A percentile compares a stretch with the other conserved stretches of the same genome.
phyloP scores from a whole-genome alignment of 345 rosid species.

The Salix purpurea region DNA sequence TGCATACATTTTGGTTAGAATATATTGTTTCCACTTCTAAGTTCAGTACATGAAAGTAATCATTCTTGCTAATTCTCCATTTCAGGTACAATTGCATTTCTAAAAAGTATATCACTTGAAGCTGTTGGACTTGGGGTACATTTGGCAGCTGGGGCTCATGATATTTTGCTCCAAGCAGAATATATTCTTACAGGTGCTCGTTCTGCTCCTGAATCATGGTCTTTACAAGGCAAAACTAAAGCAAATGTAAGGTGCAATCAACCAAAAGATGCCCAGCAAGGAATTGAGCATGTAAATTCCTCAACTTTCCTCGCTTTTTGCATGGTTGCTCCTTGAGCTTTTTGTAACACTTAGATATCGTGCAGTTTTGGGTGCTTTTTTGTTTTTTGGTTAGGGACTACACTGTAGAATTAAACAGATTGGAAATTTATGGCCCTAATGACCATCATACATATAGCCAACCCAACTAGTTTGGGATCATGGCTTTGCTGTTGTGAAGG shows the following conservation, averaged over 20 bases:
- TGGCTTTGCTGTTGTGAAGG: no score
- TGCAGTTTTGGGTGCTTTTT: background rate
- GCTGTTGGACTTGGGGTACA: slow-evolving; percentile 95
- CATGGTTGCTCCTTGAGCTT: no score
- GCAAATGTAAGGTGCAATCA: slow-evolving; percentile 67
- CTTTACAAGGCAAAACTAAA: slow-evolving; percentile 43
- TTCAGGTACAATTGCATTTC: slow-evolving; percentile 87
- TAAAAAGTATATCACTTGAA: slow-evolving; percentile 84
- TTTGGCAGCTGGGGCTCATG: slow-evolving; percentile 86
- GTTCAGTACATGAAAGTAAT: no score
- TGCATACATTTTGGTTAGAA: no score
- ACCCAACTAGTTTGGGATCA: no score
- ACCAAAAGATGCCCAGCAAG: slow-evolving; percentile 83
- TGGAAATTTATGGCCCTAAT: no score
- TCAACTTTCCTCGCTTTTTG: no score
- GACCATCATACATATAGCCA: no score
- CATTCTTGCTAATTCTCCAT: background rate
- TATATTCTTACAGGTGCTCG: slow-evolving; percentile 44
- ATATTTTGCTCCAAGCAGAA: slow-evolving; percentile 76
- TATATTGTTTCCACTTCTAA: no score
- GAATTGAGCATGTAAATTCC: slow-evolving; percentile 66
- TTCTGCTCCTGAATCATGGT: slow-evolving; percentile 46
- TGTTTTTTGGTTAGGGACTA: background rate
- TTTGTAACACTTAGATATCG: no score
- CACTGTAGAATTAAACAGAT: no score